phyloP scores from a whole-genome alignment of 2,329 filamentous ascomycete genomes.

The Microdochium paspali region DNA sequence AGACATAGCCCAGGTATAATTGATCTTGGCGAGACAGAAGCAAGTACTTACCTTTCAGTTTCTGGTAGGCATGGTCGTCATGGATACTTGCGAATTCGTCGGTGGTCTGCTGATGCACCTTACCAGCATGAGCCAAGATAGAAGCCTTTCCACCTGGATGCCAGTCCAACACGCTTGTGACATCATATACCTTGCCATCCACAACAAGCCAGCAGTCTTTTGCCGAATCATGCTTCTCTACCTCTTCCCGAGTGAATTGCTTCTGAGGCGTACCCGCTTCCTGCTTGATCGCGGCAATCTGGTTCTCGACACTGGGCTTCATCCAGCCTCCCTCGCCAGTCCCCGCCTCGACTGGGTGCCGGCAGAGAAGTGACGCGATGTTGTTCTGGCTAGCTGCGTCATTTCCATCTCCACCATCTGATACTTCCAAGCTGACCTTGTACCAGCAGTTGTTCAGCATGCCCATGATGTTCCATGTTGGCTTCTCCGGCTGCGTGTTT shows the following conservation, averaged over 20 bases:
- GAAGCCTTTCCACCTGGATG: conserved; percentile 57
- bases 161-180: conserved; percentile 34
- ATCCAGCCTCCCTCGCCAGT: conserved; percentile 37
- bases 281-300: conserved; percentile 32
- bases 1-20: not conserved
- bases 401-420: not conserved
- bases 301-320: conserved; percentile 33
- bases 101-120: conserved; percentile 57
- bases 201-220: conserved; percentile 45
- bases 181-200: conserved; percentile 40
- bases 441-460: conserved; percentile 49
- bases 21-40: not conserved
- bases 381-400: conserved; percentile 22
- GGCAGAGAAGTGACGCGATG: conserved; percentile 27
- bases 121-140: conserved; percentile 71
- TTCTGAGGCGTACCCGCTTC: conserved; percentile 33
- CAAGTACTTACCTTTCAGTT: conserved; percentile 26
- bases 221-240: conserved; percentile 38
- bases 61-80: conserved; percentile 38
- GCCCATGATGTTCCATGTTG: conserved; percentile 37
- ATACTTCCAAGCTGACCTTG: conserved; percentile 24
- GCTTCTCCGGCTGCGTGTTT: conserved; percentile 35
- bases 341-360: conserved; percentile 30
- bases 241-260: conserved; percentile 48
- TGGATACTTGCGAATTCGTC: conserved; percentile 89